A percentile compares a stretch with the other conserved stretches of the same genome.
These are phyloP conservation scores for Rhodotorula sp. DNA, from an alignment of 1,284 basidiomycete species.

Conservation along the genomic window DNA sequence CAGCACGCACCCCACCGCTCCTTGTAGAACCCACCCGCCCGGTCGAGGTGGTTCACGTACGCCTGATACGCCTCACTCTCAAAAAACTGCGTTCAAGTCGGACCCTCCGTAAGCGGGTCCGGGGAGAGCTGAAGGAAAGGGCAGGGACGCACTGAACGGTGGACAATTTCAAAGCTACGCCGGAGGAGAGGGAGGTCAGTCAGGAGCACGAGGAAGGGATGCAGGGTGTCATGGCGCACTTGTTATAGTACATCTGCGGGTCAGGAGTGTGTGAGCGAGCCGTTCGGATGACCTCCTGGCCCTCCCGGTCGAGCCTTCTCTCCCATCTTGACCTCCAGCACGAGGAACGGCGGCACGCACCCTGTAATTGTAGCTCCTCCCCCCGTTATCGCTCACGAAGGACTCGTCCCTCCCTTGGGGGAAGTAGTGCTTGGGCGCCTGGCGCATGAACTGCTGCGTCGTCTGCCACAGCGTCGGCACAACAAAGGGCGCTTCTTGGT, in stretches of 20 bases:
- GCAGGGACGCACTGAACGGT: constrained; percentile 1
- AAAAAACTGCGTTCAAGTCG: not conserved
- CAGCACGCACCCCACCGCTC: constrained; percentile 20
- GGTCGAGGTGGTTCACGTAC: constrained; percentile 12
- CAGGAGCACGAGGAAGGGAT: not conserved
- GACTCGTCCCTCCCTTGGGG: not conserved
- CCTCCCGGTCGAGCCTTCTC: too few species aligned
- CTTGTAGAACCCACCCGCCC: constrained; percentile 5
- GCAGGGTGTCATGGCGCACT: not conserved
- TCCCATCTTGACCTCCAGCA: not conserved
- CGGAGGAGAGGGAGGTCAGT: too few species aligned
- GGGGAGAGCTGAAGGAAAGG: not conserved
- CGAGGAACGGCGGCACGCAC: not conserved
- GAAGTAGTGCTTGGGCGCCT: not conserved
- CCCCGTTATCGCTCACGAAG: not conserved
- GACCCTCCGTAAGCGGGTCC: not conserved
- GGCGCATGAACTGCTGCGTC: not conserved
- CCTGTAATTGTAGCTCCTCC: not conserved
- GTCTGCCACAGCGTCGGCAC: constrained; percentile 13
- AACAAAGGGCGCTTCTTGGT: constrained; percentile 6
- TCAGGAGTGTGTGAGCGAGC: too few species aligned
- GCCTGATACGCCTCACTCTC: constrained; percentile 14
- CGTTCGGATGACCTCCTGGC: too few species aligned
- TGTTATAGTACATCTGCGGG: constrained; percentile 18
- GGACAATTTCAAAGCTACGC: constrained; percentile 17